phyloP scores from a whole-genome alignment of 1,284 basidiomycete species.

The Kwoniella shivajii region DNA sequence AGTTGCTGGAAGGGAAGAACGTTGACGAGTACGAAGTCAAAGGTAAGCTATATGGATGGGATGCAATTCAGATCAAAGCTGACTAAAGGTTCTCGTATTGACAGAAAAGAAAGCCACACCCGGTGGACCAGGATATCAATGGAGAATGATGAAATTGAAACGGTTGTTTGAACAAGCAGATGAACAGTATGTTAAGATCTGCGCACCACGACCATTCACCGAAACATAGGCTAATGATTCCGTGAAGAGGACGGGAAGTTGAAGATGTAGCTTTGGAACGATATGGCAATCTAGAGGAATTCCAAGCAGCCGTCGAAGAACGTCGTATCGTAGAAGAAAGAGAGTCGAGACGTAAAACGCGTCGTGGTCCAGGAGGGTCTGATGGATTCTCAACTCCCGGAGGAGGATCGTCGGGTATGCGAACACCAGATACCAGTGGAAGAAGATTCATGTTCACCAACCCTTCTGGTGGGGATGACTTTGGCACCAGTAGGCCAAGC shows the following conservation, averaged over 20 bases:
- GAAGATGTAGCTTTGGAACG: conserved; percentile 86
- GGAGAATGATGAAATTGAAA: conserved; percentile 96
- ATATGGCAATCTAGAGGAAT: conserved; percentile 80
- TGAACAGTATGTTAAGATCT: conserved; percentile 62
- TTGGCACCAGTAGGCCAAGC: conserved; percentile 56
- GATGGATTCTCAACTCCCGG: conserved; percentile 64
- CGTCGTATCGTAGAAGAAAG: conserved; percentile 79
- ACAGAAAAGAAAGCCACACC: conserved; percentile 62
- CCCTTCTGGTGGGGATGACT: conserved; percentile 23
- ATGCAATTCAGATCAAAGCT: background rate
- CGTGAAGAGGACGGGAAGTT: conserved; percentile 59
- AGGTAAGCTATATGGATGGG: conserved; percentile 32
- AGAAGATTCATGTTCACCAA: conserved; percentile 53
- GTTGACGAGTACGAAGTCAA: conserved; percentile 63
- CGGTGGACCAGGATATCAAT: conserved; percentile 88
- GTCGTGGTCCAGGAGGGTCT: conserved; percentile 36
- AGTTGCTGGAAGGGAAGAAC: conserved; percentile 65
- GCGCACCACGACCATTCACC: background rate
- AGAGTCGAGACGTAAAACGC: conserved; percentile 60
- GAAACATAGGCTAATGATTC: conserved; percentile 2
- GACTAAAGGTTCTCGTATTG: background rate
- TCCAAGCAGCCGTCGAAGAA: conserved; percentile 85
- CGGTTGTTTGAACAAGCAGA: conserved; percentile 86
- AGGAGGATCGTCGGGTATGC: conserved; percentile 57
- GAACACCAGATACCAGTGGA: conserved; percentile 56